Evolutionary conservation across 139 green algal genomes (phyloP).

Genomic region (Chlamydomonas sp.): DNA sequence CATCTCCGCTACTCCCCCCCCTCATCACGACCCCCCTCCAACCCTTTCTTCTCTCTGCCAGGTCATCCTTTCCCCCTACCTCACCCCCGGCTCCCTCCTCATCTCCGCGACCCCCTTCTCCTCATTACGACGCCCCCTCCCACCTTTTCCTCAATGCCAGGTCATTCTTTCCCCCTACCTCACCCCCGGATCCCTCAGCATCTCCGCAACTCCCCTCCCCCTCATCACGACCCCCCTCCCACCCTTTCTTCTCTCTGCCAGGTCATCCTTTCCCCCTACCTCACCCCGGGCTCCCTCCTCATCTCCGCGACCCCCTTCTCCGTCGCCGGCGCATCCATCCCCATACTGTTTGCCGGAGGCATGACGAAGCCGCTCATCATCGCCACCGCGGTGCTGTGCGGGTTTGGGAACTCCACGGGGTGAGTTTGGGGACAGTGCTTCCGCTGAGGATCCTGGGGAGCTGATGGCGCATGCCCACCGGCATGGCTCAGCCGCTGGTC

Average conservation of each 20-base stretch:
- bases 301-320: constrained; percentile 26
- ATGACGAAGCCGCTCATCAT: constrained; percentile 13
- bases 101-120: too few relatives aligned
- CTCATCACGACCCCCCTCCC: background rate
- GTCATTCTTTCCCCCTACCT: too few relatives aligned
- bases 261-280: constrained; percentile 24
- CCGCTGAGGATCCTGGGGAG: too few relatives aligned
- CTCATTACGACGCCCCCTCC: too few relatives aligned
- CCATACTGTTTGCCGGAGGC: constrained; percentile 3
- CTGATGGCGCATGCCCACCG: too few relatives aligned
- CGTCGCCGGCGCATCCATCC: constrained; percentile 22
- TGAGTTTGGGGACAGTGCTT: constrained; percentile 8
- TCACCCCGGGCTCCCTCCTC: constrained; percentile 25
- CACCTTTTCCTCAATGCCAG: too few relatives aligned
- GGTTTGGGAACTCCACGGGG: constrained; percentile 34
- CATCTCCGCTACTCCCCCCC: background rate
- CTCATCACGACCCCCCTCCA: background rate
- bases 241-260: too few relatives aligned
- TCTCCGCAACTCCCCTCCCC: background rate
- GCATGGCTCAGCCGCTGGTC: too few relatives aligned
- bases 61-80: too few relatives aligned
- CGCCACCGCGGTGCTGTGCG: constrained; percentile 21
- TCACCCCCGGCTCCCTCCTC: too few relatives aligned
- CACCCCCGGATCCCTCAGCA: too few relatives aligned
- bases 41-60: too few relatives aligned